Conservation (phyloP, 225 moss, liverwort and hornwort species). For the Antitrichia curtipendula region DNA sequence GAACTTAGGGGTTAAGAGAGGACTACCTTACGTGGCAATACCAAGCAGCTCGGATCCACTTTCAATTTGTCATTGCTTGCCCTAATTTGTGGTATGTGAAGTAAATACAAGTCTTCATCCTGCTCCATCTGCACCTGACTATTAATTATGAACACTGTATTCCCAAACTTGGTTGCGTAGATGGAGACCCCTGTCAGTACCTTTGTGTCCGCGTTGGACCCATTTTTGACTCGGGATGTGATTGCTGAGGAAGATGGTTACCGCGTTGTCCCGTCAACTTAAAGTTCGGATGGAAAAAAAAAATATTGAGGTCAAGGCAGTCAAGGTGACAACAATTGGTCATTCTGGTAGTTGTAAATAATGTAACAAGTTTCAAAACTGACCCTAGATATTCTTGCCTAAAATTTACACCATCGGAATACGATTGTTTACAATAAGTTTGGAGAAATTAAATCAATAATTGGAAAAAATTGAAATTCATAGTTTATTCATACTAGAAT, state of each 20-base stretch:
- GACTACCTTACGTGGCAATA: too few species aligned
- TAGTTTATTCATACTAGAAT: not conserved
- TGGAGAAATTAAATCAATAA: not conserved
- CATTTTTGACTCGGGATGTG: not conserved
- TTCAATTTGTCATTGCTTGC: not conserved
- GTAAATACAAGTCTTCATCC: not conserved
- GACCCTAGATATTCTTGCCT: not conserved
- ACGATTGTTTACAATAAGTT: not conserved
- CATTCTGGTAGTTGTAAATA: not conserved
- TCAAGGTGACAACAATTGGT: not conserved
- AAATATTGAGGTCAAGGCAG: not conserved
- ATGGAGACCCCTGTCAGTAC: not conserved
- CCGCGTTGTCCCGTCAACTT: not conserved
- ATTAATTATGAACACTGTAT: not conserved
- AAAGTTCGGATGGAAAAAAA: too few species aligned
- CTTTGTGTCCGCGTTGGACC: not conserved
- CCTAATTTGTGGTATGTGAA: not conserved
- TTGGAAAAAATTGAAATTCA: not conserved
- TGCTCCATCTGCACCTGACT: not conserved
- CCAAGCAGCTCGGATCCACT: not conserved
- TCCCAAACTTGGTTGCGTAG: not conserved
- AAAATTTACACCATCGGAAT: not conserved
- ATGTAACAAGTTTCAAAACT: not conserved
- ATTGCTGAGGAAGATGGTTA: not conserved
- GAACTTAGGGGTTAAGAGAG: too few species aligned